Conservation (phyloP, 1,139 yeast genomes). For the Kurtzmaniella quercitrusa region DNA sequence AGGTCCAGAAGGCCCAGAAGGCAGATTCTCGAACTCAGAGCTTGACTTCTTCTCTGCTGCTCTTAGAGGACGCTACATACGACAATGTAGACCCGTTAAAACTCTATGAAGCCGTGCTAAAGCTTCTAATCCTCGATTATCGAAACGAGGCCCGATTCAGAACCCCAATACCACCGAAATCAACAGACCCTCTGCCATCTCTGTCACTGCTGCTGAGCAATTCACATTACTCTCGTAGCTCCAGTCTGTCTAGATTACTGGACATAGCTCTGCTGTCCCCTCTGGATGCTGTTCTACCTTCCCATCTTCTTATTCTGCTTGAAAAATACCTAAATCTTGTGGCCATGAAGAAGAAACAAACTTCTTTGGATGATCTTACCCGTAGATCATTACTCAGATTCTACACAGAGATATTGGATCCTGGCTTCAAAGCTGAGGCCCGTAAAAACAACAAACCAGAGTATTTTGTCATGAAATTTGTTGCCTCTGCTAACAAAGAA, state of each 20-base stretch:
- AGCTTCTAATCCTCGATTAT: constrained; percentile 51
- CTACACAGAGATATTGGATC: constrained; percentile 58
- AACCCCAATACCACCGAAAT: constrained; percentile 26
- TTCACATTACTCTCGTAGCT: not conserved
- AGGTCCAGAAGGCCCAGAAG: constrained; percentile 6
- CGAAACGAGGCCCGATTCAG: constrained; percentile 56
- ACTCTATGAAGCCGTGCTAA: constrained; percentile 41
- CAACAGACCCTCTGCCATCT: not conserved
- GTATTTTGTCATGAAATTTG: constrained; percentile 62
- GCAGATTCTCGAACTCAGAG: constrained; percentile 14
- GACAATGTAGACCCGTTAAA: constrained; percentile 23
- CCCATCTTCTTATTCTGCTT: constrained; percentile 42
- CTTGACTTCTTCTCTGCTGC: constrained; percentile 21
- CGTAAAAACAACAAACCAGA: constrained; percentile 49
- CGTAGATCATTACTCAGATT: constrained; percentile 51
- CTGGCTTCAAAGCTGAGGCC: constrained; percentile 37
- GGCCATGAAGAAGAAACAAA: constrained; percentile 49
- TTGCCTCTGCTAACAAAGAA: constrained; percentile 62
- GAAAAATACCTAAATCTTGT: constrained; percentile 48
- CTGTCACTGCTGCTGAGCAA: not conserved
- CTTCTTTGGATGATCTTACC: constrained; percentile 30
- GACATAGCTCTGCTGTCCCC: not conserved
- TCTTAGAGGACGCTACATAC: constrained; percentile 18
- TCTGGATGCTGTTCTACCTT: constrained; percentile 32
- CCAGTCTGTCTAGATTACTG: not conserved